Conservation (phyloP, 176 grass and related monocot species). For the Themeda triandra region DNA sequence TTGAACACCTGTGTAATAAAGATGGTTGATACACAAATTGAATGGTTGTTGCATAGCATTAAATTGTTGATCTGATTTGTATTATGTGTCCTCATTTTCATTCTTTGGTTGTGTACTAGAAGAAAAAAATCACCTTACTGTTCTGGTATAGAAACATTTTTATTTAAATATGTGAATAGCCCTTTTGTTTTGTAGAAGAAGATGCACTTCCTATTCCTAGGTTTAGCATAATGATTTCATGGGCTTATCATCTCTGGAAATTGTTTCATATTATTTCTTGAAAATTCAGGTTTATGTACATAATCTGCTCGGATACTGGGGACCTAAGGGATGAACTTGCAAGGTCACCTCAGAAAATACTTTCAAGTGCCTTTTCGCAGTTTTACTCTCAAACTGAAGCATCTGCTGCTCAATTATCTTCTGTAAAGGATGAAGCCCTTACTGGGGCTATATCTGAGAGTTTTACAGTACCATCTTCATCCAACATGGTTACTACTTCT, state of each 20-base stretch:
- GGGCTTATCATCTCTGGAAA: neutral
- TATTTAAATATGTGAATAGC: neutral
- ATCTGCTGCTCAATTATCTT: slow-evolving; percentile 49
- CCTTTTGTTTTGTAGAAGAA: neutral
- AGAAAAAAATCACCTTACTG: neutral
- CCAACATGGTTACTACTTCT: slow-evolving; percentile 46
- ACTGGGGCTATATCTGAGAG: slow-evolving; percentile 51
- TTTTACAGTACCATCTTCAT: slow-evolving; percentile 51
- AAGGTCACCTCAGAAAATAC: slow-evolving; percentile 94
- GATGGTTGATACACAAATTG: neutral
- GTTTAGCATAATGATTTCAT: neutral
- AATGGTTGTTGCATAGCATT: neutral
- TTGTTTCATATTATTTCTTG: slow-evolving; percentile 24
- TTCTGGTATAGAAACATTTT: neutral
- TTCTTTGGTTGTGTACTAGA: slow-evolving; percentile 2
- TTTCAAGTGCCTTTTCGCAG: slow-evolving; percentile 85
- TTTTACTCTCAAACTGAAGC: slow-evolving; percentile 61
- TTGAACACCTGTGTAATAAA: slow-evolving; percentile 11
- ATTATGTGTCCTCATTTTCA: neutral
- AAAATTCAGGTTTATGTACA: slow-evolving; percentile 92
- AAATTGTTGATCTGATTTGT: neutral
- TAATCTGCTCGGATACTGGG: slow-evolving; percentile 92
- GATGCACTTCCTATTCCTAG: neutral
- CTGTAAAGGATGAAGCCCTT: slow-evolving; percentile 67
- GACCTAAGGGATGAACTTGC: slow-evolving; percentile 85